These are phyloP conservation scores for Penicillium pancosmium DNA, from an alignment of 495 filamentous ascomycete species.

Conservation along the genomic window DNA sequence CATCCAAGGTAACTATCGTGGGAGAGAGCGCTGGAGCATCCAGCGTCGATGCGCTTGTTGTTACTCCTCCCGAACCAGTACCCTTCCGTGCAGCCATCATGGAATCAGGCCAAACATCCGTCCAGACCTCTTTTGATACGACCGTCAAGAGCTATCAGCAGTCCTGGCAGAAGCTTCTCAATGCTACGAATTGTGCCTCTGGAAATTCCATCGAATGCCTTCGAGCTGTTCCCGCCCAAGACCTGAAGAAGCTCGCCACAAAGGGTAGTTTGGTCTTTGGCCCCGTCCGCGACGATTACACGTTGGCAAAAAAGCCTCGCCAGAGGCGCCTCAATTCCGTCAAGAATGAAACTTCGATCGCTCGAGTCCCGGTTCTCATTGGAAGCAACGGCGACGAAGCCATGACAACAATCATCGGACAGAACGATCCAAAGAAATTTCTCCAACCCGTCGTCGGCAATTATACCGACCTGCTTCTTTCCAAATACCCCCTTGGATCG, in stretches of 20 bases:
- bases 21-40: constrained; percentile 43
- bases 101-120: constrained; percentile 24
- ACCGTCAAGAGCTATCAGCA: neutral
- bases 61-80: constrained; percentile 11
- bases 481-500: constrained; percentile 6
- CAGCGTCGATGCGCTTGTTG: constrained; percentile 24
- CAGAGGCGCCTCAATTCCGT: constrained; percentile 2
- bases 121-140: neutral
- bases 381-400: constrained; percentile 27
- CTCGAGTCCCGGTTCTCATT: constrained; percentile 24
- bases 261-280: constrained; percentile 8
- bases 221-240: neutral
- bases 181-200: constrained; percentile 11
- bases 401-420: constrained; percentile 10
- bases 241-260: neutral
- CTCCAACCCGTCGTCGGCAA: constrained; percentile 3
- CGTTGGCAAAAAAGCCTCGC: constrained; percentile 8
- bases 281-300: constrained; percentile 4
- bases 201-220: neutral
- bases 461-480: constrained; percentile 4
- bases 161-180: constrained; percentile 20
- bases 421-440: constrained; percentile 10
- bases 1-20: constrained; percentile 57
- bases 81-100: constrained; percentile 33
- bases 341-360: constrained; percentile 1